phyloP scores from a whole-genome alignment of 106 monocot species.

The Allium fistulosum region DNA sequence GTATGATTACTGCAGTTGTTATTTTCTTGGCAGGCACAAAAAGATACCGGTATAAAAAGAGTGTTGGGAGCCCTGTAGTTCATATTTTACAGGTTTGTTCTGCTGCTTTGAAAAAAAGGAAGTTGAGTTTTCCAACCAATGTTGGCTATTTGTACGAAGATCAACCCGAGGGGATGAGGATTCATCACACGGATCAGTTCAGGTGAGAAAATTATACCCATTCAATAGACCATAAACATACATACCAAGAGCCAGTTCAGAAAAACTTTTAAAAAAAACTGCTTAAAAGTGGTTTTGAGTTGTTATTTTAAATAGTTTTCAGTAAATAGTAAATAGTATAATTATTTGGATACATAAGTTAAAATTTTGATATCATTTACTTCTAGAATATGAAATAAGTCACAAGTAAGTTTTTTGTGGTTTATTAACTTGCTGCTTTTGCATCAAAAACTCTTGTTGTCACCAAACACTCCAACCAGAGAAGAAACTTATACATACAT shows the following conservation, averaged over 20 bases:
- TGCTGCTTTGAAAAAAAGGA: constrained; percentile 42
- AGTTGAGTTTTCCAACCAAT: constrained; percentile 15
- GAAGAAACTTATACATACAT: not conserved
- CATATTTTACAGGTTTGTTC: constrained; percentile 52
- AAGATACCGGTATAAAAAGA: constrained; percentile 57
- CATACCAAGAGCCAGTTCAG: too few relatives aligned
- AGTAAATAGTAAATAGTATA: too few relatives aligned
- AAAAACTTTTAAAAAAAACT: too few relatives aligned
- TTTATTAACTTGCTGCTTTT: too few relatives aligned
- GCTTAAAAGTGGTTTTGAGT: too few relatives aligned
- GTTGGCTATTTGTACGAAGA: constrained; percentile 34
- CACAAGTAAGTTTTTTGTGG: too few relatives aligned
- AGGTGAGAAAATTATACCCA: constrained; percentile 12
- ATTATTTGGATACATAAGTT: too few relatives aligned
- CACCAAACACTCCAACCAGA: not conserved
- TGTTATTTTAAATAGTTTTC: too few relatives aligned
- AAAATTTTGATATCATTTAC: too few relatives aligned
- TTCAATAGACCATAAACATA: too few relatives aligned
- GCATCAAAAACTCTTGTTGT: too few relatives aligned
- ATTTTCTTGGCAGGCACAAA: constrained; percentile 49
- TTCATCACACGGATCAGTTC: constrained; percentile 50
- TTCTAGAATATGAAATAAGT: too few relatives aligned
- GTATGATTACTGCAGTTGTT: constrained; percentile 38
- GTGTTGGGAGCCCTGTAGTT: constrained; percentile 51
- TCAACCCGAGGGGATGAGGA: constrained; percentile 14